These are phyloP conservation scores for Aspergillus egyptiacus DNA, from an alignment of 495 filamentous ascomycete genomes.

Conservation along the genomic window DNA sequence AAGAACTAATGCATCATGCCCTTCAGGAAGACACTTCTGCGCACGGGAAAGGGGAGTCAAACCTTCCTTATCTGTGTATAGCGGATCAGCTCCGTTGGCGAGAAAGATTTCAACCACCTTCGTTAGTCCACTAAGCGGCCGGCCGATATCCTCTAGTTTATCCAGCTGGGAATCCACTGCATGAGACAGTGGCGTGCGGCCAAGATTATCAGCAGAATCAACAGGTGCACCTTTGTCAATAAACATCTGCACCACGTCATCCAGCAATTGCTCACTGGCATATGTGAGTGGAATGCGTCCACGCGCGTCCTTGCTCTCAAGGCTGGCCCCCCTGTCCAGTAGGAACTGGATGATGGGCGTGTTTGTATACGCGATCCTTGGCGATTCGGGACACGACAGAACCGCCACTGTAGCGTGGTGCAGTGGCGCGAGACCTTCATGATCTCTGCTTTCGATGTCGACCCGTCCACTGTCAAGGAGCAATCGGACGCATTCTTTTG, in stretches of 20 bases:
- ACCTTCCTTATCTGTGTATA: not conserved
- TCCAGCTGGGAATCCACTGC: not conserved
- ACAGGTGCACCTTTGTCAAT: not conserved
- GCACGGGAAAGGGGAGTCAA: not conserved
- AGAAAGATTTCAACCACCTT: not conserved
- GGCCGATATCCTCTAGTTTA: too few species aligned
- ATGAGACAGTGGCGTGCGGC: not conserved
- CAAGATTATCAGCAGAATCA: not conserved
- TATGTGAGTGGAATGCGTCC: too few species aligned
- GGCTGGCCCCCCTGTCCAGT: too few species aligned
- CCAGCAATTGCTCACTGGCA: too few species aligned
- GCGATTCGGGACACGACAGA: too few species aligned
- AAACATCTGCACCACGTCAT: too few species aligned
- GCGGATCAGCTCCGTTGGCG: not conserved
- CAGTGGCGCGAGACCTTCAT: not conserved
- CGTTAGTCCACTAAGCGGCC: not conserved
- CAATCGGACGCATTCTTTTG: too few species aligned
- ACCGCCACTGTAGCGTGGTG: too few species aligned
- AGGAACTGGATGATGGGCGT: too few species aligned
- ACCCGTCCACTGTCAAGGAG: not conserved
- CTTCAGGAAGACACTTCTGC: not conserved
- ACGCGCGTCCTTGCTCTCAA: too few species aligned
- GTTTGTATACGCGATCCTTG: too few species aligned
- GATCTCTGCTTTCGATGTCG: not conserved
- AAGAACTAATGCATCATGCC: not conserved